phyloP scores from a whole-genome alignment of 495 filamentous ascomycete species.

The Bathelium albidoporum region DNA sequence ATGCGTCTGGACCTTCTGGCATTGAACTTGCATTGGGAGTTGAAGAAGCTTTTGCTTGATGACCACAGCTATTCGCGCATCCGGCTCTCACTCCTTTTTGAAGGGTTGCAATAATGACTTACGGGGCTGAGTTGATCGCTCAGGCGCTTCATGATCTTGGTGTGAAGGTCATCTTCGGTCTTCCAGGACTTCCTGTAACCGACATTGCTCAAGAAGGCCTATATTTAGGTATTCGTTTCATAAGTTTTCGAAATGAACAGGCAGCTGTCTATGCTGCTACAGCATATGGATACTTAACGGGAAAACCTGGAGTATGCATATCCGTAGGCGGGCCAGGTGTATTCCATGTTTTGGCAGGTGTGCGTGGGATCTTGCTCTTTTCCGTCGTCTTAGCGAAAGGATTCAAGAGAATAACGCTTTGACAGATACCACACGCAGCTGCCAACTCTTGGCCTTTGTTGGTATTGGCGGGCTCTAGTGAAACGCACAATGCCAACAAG shows the following conservation, averaged over 20 bases:
- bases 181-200: constrained; percentile 56
- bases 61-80: background rate
- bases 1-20: background rate
- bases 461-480: constrained; percentile 48
- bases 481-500: constrained; percentile 43
- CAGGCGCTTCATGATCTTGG: constrained; percentile 44
- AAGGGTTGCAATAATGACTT: constrained; percentile 11
- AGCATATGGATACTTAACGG: constrained; percentile 56
- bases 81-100: constrained; percentile 23
- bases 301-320: constrained; percentile 50
- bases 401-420: background rate
- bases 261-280: constrained; percentile 53
- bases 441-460: constrained; percentile 52
- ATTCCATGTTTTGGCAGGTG: constrained; percentile 52
- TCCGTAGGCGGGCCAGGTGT: constrained; percentile 59
- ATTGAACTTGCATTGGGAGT: background rate
- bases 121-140: constrained; percentile 51
- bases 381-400: background rate
- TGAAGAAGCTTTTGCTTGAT: background rate
- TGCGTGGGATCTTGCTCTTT: constrained; percentile 21
- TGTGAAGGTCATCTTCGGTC: constrained; percentile 51
- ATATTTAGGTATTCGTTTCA: constrained; percentile 53
- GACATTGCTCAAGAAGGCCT: constrained; percentile 56
- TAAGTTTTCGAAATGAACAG: constrained; percentile 58
- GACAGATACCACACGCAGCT: constrained; percentile 15